Evolutionary conservation across 768 basidiomycete genomes (phyloP).

Genomic region (Leucosporidium yakuticum): DNA sequence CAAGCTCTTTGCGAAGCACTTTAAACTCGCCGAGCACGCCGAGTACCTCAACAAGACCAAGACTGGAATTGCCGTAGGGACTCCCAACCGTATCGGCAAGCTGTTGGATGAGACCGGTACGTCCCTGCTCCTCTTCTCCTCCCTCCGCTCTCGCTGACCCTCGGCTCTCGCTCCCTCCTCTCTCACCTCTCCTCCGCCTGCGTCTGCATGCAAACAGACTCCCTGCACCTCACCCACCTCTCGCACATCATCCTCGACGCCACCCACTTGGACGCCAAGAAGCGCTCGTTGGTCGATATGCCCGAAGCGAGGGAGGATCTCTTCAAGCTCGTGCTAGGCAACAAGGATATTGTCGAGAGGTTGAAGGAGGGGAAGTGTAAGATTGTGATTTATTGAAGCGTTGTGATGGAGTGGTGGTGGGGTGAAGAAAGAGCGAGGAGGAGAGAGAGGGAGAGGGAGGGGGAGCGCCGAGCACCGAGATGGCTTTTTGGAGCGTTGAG

Average conservation of each 20-base stretch:
- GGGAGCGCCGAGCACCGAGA: too few relatives aligned
- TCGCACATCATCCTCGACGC: conserved; percentile 78
- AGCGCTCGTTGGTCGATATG: conserved; percentile 67
- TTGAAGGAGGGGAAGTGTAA: conserved; percentile 64
- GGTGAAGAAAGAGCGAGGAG: too few relatives aligned
- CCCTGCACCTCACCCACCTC: conserved; percentile 63
- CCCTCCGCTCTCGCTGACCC: not conserved
- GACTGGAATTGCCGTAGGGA: conserved; percentile 82
- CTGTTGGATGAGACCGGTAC: conserved; percentile 49
- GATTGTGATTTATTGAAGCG: conserved; percentile 61
- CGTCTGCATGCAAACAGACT: conserved; percentile 49
- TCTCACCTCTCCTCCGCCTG: not conserved
- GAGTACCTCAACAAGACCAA: conserved; percentile 76
- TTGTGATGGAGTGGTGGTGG: too few relatives aligned
- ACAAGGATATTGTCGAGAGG: conserved; percentile 39
- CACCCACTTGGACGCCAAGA: conserved; percentile 67
- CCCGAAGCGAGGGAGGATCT: conserved; percentile 73
- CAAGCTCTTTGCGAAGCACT: conserved; percentile 91
- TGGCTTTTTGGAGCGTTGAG: too few relatives aligned
- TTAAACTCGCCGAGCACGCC: conserved; percentile 82
- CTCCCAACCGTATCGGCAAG: conserved; percentile 84
- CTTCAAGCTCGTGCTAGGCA: conserved; percentile 65
- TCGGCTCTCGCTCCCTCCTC: not conserved
- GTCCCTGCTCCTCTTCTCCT: conserved; percentile 11
- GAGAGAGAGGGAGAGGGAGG: too few relatives aligned